Evolutionary conservation across 2,329 filamentous ascomycete genomes (phyloP).

Genomic region (Ceratocystis variospora): DNA sequence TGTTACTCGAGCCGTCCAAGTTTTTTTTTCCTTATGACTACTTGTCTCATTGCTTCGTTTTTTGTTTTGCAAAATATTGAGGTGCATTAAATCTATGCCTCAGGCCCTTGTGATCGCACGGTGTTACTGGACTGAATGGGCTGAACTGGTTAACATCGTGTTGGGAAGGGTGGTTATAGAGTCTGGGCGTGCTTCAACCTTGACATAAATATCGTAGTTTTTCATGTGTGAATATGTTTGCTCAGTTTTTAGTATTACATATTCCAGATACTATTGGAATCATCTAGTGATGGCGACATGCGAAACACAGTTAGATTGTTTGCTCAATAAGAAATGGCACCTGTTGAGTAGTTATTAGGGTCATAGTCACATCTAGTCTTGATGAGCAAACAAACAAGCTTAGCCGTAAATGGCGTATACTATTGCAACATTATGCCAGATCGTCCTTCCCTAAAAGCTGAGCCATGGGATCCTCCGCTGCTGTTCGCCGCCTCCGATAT

Average conservation of each 20-base stretch:
- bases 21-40: constrained; percentile 4
- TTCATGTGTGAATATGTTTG: background rate
- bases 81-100: background rate
- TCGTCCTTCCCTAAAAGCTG: constrained; percentile 63
- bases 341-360: too few species aligned
- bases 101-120: too few species aligned
- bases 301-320: background rate
- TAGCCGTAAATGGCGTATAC: background rate
- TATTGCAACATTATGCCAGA: constrained; percentile 28
- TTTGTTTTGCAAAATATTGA: background rate
- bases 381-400: background rate
- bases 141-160: background rate
- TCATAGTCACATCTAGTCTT: background rate
- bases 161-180: background rate
- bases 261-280: background rate
- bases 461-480: constrained; percentile 76
- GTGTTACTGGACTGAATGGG: too few species aligned
- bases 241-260: too few species aligned
- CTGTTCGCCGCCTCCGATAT: constrained; percentile 62
- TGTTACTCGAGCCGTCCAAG: constrained; percentile 11
- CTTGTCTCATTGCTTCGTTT: background rate
- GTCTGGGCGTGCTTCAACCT: background rate
- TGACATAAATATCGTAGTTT: background rate
- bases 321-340: background rate
- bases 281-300: background rate